Conservation (phyloP, 208 protist species). For the Porcisia hertigi region DNA sequence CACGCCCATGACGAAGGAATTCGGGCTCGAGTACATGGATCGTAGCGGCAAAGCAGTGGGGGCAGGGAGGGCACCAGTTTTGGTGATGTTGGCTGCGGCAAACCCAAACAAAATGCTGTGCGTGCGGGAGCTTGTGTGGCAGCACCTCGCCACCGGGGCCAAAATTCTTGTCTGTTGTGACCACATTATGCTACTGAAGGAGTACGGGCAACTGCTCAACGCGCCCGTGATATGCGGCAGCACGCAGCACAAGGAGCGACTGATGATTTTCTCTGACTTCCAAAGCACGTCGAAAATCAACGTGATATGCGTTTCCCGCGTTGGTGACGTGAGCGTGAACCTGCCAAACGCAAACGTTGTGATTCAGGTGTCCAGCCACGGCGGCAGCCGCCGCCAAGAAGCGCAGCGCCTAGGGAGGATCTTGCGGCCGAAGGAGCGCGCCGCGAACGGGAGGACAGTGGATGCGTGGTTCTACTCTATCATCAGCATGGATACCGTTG, state of each 20-base stretch:
- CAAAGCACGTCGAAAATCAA: constrained; percentile 88
- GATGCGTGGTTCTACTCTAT: constrained; percentile 99
- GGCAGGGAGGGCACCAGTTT: constrained; percentile 41
- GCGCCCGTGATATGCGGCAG: constrained; percentile 94
- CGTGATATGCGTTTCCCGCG: constrained; percentile 96
- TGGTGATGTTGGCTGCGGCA: constrained; percentile 79
- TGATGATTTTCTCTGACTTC: constrained; percentile 95
- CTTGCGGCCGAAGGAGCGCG: constrained; percentile 86
- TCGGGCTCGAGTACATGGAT: constrained; percentile 91
- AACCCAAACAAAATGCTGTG: constrained; percentile 93
- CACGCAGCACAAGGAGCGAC: constrained; percentile 91
- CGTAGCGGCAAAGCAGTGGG: constrained; percentile 37
- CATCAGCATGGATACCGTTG: constrained; percentile 96
- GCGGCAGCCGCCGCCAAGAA: constrained; percentile 95
- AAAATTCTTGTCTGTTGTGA: constrained; percentile 99
- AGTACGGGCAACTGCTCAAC: constrained; percentile 91
- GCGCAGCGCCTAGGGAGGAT: constrained; percentile 97
- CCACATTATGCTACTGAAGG: constrained; percentile 95
- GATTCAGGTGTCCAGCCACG: constrained; percentile 98
- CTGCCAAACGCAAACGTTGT: constrained; percentile 99
- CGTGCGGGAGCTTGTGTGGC: constrained; percentile 91
- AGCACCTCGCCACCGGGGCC: constrained; percentile 91
- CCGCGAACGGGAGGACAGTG: constrained; percentile 75
- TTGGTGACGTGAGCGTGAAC: constrained; percentile 98
- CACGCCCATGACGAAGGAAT: constrained; percentile 97